phyloP scores from a whole-genome alignment of 192 early-diverging fungal species.

The Gryganskiella cystojenkinii region DNA sequence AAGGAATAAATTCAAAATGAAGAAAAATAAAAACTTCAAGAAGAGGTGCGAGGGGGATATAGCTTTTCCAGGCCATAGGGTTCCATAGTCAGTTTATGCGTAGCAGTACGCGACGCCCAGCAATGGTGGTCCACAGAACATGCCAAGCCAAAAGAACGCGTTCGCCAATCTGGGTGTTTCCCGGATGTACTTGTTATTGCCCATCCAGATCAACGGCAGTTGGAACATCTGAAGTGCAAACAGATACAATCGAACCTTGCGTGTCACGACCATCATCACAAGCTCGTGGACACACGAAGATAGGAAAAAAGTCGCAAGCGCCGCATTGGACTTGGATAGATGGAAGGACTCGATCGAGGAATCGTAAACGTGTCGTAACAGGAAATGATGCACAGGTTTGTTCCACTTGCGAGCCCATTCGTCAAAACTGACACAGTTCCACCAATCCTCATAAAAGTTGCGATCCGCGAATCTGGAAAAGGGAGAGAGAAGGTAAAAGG shows the following conservation, averaged over 20 bases:
- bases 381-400: constrained; percentile 93
- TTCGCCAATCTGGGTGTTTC: constrained; percentile 78
- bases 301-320: constrained; percentile 84
- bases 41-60: no score
- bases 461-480: constrained; percentile 85
- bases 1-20: not conserved
- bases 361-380: constrained; percentile 91
- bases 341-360: constrained; percentile 79
- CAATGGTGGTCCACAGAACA: constrained; percentile 88
- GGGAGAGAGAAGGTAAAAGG: constrained; percentile 2
- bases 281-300: constrained; percentile 85
- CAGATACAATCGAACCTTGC: constrained; percentile 78
- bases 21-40: not conserved
- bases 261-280: constrained; percentile 76
- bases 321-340: constrained; percentile 74
- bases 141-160: constrained; percentile 89
- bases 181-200: constrained; percentile 67
- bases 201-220: constrained; percentile 86
- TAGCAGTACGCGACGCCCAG: constrained; percentile 81
- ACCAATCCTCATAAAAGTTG: constrained; percentile 99
- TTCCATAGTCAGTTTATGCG: constrained; percentile 22
- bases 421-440: constrained; percentile 91
- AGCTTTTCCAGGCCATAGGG: no score
- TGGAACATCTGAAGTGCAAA: constrained; percentile 91
- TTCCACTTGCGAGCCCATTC: constrained; percentile 99